Conservation (phyloP, 805 yeast species). For the Vanderwaltozyma polyspora region DNA sequence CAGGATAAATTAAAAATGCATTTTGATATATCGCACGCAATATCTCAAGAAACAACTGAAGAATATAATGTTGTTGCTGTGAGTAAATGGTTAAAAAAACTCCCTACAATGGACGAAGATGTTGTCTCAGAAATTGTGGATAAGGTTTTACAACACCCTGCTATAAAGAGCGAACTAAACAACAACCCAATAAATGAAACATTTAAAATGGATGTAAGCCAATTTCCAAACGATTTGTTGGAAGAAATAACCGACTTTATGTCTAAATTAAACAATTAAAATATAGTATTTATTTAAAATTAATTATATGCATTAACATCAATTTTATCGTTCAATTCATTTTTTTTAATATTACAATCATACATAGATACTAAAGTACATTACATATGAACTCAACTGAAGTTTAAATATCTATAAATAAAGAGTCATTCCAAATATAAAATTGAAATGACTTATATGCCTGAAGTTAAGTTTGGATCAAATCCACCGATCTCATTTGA, state of each 20-base stretch:
- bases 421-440: not conserved
- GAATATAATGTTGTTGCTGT: slow-evolving; percentile 8
- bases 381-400: no score
- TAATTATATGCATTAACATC: no score
- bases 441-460: not conserved
- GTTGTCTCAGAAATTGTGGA: slow-evolving; percentile 16
- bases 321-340: no score
- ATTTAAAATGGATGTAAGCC: slow-evolving; percentile 15
- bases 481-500: not conserved
- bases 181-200: slow-evolving; percentile 13
- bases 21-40: slow-evolving; percentile 57
- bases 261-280: not conserved
- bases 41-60: slow-evolving; percentile 27
- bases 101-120: slow-evolving; percentile 17
- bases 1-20: slow-evolving; percentile 55
- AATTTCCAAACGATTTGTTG: slow-evolving; percentile 18
- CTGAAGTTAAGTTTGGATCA: not conserved
- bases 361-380: no score
- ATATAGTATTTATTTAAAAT: no score
- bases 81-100: slow-evolving; percentile 4
- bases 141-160: slow-evolving; percentile 16
- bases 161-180: slow-evolving; percentile 14
- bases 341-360: no score
- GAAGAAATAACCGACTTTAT: not conserved
- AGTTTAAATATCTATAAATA: not conserved